phyloP scores from a whole-genome alignment of 1,284 basidiomycete species.

The Dichomitus squalens region DNA sequence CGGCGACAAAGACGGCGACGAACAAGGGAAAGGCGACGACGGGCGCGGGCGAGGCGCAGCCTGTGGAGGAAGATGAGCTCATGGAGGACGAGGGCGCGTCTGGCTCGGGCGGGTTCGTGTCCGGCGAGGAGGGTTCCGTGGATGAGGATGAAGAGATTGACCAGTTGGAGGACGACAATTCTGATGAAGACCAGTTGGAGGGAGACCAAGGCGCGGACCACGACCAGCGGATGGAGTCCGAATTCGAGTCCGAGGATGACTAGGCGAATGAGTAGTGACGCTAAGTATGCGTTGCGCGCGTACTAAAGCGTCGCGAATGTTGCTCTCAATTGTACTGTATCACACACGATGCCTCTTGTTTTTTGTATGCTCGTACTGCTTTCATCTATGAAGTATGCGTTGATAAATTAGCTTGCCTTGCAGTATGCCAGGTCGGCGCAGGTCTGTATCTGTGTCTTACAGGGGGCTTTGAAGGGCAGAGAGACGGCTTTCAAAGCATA shows the following conservation, averaged over 20 bases:
- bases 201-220: neutral
- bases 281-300: no score
- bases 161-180: slow-evolving; percentile 5
- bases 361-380: no score
- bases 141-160: slow-evolving; percentile 4
- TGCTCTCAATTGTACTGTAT: no score
- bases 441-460: no score
- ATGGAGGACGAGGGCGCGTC: neutral
- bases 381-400: no score
- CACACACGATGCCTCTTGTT: no score
- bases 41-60: neutral
- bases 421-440: no score
- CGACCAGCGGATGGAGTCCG: slow-evolving; percentile 5
- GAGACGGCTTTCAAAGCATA: no score
- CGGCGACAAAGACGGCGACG: neutral
- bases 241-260: slow-evolving; percentile 13
- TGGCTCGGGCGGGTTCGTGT: neutral
- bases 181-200: slow-evolving; percentile 10
- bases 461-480: no score
- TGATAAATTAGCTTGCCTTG: no score
- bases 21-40: neutral
- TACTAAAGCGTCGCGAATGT: no score
- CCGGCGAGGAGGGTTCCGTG: slow-evolving; percentile 4
- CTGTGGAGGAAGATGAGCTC: slow-evolving; percentile 7
- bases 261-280: neutral